Evolutionary conservation across 306 rosid genomes (phyloP).

Genomic region (Luffa acutangula): DNA sequence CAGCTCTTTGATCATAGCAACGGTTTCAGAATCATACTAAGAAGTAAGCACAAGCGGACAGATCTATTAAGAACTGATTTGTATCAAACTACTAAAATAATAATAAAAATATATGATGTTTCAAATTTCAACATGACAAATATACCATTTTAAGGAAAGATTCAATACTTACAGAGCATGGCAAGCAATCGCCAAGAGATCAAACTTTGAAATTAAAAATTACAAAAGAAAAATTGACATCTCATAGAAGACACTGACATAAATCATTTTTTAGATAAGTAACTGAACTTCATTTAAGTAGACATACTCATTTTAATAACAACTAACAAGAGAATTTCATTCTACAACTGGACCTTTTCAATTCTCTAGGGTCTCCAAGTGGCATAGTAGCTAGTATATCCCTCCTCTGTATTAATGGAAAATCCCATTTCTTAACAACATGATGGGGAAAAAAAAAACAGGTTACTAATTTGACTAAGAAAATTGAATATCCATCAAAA

Average conservation of each 20-base stretch:
- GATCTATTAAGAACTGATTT: neutral
- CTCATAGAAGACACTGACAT: neutral
- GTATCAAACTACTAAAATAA: neutral
- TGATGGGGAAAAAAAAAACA: neutral
- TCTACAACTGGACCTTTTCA: neutral
- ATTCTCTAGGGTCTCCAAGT: neutral
- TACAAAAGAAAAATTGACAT: neutral
- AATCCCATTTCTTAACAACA: neutral
- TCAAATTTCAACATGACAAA: neutral
- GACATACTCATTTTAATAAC: neutral
- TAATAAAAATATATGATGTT: neutral
- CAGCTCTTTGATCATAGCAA: conserved; percentile 95
- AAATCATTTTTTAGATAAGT: neutral
- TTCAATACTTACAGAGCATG: neutral
- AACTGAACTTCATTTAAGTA: neutral
- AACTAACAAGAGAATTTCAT: neutral
- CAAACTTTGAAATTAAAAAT: neutral
- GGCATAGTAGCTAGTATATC: neutral
- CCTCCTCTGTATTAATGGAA: neutral
- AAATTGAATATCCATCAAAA: neutral
- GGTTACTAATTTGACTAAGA: neutral
- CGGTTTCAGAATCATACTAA: conserved; percentile 92
- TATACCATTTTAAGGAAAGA: neutral
- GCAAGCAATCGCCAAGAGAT: neutral
- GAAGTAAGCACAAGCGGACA: neutral